phyloP scores from a whole-genome alignment of 2,329 filamentous ascomycete species.

The Apiospora marii region DNA sequence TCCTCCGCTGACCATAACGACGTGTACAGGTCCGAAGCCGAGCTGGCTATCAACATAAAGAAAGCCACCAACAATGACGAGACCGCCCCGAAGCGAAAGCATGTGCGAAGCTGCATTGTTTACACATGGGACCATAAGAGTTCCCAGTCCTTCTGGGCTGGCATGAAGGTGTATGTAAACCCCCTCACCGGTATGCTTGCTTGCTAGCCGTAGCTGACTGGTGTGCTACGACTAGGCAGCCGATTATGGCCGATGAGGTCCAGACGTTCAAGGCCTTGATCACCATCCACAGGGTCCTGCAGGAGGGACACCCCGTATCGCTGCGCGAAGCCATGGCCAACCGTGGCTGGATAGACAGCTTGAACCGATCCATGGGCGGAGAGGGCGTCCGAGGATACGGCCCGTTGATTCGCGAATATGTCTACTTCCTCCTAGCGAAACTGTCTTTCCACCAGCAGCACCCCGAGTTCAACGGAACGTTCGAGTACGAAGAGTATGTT shows the following conservation, averaged over 20 bases:
- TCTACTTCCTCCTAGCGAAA: constrained; percentile 93
- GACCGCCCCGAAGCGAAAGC: constrained; percentile 79
- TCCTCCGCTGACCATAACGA: constrained; percentile 22
- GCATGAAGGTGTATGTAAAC: constrained; percentile 89
- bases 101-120: constrained; percentile 97
- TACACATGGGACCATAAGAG: constrained; percentile 99
- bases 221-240: constrained; percentile 68
- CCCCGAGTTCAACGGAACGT: constrained; percentile 97
- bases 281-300: constrained; percentile 95
- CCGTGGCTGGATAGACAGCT: constrained; percentile 88
- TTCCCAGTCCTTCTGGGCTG: constrained; percentile 93
- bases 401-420: constrained; percentile 94
- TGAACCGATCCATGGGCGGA: constrained; percentile 82
- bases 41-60: constrained; percentile 74
- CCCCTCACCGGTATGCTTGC: background rate
- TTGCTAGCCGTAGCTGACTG: background rate
- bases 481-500: constrained; percentile 99
- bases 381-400: constrained; percentile 91
- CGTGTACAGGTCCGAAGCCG: constrained; percentile 66
- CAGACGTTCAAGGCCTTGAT: constrained; percentile 99
- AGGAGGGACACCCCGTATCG: constrained; percentile 91
- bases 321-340: constrained; percentile 90
- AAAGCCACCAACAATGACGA: constrained; percentile 75
- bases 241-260: constrained; percentile 97
- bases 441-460: constrained; percentile 96